phyloP scores from a whole-genome alignment of 108 stramenopile genomes.

The Aurantiochytrium sp. region DNA sequence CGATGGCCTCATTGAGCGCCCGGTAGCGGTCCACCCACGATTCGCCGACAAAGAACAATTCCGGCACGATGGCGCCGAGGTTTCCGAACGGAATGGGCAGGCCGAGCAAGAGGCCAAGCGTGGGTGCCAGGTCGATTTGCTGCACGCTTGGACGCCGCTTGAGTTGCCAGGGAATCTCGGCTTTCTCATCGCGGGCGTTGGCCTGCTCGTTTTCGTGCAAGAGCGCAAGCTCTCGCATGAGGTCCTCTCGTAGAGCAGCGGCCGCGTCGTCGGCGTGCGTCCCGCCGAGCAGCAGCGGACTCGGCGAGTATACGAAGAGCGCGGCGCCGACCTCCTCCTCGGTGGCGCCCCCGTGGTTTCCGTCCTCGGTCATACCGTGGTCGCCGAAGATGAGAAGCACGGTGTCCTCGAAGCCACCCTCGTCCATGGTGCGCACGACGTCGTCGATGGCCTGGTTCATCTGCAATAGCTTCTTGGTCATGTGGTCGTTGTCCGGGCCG shows the following conservation, averaged over 20 bases:
- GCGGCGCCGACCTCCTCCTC: slow-evolving; percentile 88
- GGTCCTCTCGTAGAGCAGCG: not conserved
- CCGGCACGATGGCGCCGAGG: slow-evolving; percentile 79
- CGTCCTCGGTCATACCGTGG: slow-evolving; percentile 98
- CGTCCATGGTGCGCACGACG: slow-evolving; percentile 59
- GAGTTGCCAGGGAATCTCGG: slow-evolving; percentile 32
- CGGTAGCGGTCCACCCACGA: not conserved
- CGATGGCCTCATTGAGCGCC: not conserved
- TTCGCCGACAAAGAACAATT: slow-evolving; percentile 49
- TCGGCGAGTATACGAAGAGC: slow-evolving; percentile 68
- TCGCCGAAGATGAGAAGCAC: slow-evolving; percentile 69
- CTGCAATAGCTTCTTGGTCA: slow-evolving; percentile 78
- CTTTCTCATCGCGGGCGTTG: slow-evolving; percentile 36
- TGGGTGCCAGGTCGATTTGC: slow-evolving; percentile 93
- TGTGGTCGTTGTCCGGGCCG: slow-evolving; percentile 76
- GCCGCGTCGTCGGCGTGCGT: slow-evolving; percentile 51
- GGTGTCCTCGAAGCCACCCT: slow-evolving; percentile 47
- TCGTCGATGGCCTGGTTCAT: slow-evolving; percentile 73
- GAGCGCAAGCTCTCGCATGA: not conserved
- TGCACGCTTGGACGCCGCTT: slow-evolving; percentile 54
- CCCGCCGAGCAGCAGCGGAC: not conserved
- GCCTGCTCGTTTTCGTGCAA: not conserved
- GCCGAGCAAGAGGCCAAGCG: slow-evolving; percentile 77
- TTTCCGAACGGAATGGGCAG: slow-evolving; percentile 89
- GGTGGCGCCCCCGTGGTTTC: slow-evolving; percentile 94